phyloP scores from a whole-genome alignment of 768 basidiomycete species.

The Phanerodontia chrysosporium region DNA sequence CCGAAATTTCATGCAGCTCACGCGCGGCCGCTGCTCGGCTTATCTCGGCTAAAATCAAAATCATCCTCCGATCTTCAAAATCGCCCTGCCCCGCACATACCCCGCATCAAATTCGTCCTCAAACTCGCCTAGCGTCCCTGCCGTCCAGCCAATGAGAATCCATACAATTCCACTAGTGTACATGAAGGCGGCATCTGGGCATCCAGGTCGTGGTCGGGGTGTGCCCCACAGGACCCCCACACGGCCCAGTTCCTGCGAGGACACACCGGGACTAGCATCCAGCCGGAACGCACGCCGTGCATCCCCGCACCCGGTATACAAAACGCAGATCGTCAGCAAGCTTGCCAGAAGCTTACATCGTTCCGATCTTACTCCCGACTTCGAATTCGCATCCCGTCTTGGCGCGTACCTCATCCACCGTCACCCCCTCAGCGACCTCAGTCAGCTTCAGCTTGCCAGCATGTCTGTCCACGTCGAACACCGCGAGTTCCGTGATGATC shows the following conservation, averaged over 20 bases:
- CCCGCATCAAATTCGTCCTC: not conserved
- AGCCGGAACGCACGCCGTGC: not conserved
- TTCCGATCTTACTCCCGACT: conserved; percentile 38
- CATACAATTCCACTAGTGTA: not conserved
- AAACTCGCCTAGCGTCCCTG: not conserved
- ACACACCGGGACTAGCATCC: not conserved
- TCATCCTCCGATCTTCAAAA: not conserved
- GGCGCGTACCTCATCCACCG: conserved; percentile 75
- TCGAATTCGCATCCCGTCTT: conserved; percentile 87
- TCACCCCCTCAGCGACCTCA: conserved; percentile 82
- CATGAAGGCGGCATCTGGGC: not conserved
- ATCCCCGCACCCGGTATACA: not conserved
- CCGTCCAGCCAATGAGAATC: not conserved
- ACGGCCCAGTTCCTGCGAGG: not conserved
- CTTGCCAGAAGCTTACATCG: conserved; percentile 12
- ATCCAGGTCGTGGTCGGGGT: too few relatives aligned
- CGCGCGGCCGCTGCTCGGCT: not conserved
- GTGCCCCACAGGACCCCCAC: not conserved
- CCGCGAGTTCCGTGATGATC: conserved; percentile 90
- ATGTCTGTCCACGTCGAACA: conserved; percentile 81
- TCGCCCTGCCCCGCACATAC: not conserved
- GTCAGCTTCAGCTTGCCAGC: conserved; percentile 69
- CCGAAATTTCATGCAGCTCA: not conserved
- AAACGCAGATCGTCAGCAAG: not conserved
- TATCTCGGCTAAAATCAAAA: conserved; percentile 1